Evolutionary conservation across 805 yeast genomes (phyloP), one percentile per base, ranked within the genome.

Genomic region (Ascoidea tarda): DNA sequence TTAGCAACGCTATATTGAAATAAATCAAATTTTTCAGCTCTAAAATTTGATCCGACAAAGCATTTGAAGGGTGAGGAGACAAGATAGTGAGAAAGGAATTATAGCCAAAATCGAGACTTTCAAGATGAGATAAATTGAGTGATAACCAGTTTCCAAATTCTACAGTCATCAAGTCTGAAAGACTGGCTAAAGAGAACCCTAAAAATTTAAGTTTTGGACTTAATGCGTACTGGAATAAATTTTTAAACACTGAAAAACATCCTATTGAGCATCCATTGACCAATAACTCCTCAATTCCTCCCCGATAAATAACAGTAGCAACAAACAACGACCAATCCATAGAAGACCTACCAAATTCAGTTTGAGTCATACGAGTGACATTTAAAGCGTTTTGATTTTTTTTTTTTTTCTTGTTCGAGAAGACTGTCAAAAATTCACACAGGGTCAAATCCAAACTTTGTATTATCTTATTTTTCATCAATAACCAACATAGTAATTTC

Each of bases 291-390:
- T 84, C 93, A 28, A 90, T 72, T 10, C 95, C 91, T 46, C 85
- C 86, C 57, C 93, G 72, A 5, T 79, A 78, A 6, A 82, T 77
- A 14, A 91, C 63, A 0, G 96, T 79, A 1, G 89, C 91, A 5
- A 82, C 81, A 54, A 91, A 71, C 48, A 87, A 67, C 12, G 80
- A 71, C 97, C 97, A 90, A 63, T 89, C 90, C 80, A 81, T 78
- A 52, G 82, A 87, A 6, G 83, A 72, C 59, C 96, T 73, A 59
- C 68, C 61, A 5, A 62, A 61, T 57, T 59, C 53, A 49, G 64
- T 64, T 54, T 68, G 63, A 49, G 61, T 63, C 76, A 71, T 73
- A 55, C 75, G 63, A 4, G 33, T 44, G 12, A 49, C 33, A 8
- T 16, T 47, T 3, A 53, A 47, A n/a, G 28, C 16, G 16, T 14